These are phyloP conservation scores for Paramarasmius palmivorus DNA, from an alignment of 1,284 basidiomycete species.

Conservation along the genomic window DNA sequence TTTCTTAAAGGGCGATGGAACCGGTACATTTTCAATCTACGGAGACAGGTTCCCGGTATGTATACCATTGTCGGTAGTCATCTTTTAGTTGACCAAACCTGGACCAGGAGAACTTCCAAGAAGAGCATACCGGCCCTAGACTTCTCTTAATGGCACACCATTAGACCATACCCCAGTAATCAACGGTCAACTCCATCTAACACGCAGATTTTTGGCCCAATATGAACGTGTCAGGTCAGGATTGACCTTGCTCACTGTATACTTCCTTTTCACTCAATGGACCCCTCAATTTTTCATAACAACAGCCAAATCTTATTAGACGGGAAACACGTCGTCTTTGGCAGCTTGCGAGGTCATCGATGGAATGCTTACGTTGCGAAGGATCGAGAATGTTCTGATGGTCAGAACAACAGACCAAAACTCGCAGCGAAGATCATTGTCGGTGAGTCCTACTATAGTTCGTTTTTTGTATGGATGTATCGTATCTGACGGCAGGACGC, in stretches of 20 bases:
- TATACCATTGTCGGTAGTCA: too few relatives aligned
- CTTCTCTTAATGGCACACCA: constrained; percentile 74
- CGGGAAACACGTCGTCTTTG: constrained; percentile 94
- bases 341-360: constrained; percentile 87
- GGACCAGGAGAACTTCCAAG: constrained; percentile 85
- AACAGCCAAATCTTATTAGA: constrained; percentile 91
- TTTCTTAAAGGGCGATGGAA: constrained; percentile 89
- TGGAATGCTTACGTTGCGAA: constrained; percentile 87
- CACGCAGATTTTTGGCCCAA: constrained; percentile 94
- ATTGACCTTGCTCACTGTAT: constrained; percentile 3
- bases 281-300: constrained; percentile 90
- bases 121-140: constrained; percentile 87
- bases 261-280: constrained; percentile 5
- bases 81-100: background rate
- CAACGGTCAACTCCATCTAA: background rate
- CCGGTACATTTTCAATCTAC: constrained; percentile 93
- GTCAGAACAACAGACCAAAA: constrained; percentile 84
- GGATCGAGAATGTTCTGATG: constrained; percentile 93
- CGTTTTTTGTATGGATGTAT: too few relatives aligned
- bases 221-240: constrained; percentile 89
- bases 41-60: constrained; percentile 87
- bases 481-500: too few relatives aligned
- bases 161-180: background rate
- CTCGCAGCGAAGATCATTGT: constrained; percentile 82
- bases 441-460: too few relatives aligned